Evolutionary conservation across 306 rosid species (phyloP), one percentile per base, ranked within the genome.

Genomic region (Malus orientalis): DNA sequence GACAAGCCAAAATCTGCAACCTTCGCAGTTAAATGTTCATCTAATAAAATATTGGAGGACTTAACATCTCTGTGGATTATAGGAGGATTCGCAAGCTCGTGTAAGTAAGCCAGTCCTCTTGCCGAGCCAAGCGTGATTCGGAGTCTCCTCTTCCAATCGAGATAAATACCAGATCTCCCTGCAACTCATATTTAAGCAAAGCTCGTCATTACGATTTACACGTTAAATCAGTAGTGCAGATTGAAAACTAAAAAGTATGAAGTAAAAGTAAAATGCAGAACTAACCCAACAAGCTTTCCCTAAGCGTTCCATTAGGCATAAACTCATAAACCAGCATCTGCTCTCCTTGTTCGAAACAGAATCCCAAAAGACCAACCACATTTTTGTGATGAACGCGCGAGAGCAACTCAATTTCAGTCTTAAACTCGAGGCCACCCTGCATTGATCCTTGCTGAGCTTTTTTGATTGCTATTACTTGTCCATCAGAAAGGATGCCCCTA

Each of bases 321-420:
- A 74, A 89, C 79, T 95, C 99, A 11, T 95, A 95, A 65, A 92
- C 96, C 80, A 92, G 76, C 96, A 95, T 91, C 67, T 95, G 99
- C 47, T 92, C 99, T 72, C 97, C 98, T 81, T 95, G 96, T 73
- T 95, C 98, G 36, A 92, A 95, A 81, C 99, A 95, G 81, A 95
- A 95, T 19, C 99, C 99, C 6, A 92, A 84, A 8, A 95, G 98
- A 79, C 93, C 93, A 78, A 95, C 96, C 38, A 95, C 96, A 83
- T 95, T 95, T 86, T 95, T 95, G 91, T 95, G 99, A 82, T 95
- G 97, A 82, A 95, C 99, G 75, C 99, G 89, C 7, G 99, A 95
- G 74, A 95, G 99, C 82, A 95, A 79, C 81, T 95, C 99, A 14
- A 95, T 95, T 84, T 95, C 99, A 3, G 85, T 95, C 90, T 91